Evolutionary conservation across 1,284 basidiomycete genomes (phyloP).

Genomic region (Bjerkandera adusta): DNA sequence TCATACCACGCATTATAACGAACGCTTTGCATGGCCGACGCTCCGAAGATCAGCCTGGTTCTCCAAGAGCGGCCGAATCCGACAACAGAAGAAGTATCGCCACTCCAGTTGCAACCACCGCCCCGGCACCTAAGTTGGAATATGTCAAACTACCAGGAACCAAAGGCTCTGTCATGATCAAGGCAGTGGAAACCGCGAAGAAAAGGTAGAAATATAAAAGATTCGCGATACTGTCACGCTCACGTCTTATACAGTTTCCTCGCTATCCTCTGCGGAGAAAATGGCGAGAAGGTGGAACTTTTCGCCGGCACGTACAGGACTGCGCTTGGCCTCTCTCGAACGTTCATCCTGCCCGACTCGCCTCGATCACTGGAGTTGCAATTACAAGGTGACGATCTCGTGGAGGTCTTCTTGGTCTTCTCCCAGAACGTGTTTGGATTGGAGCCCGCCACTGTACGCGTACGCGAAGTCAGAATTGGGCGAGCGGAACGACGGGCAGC

Average conservation of each 20-base stretch:
- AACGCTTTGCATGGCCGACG: constrained; percentile 59
- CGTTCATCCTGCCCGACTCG: constrained; percentile 86
- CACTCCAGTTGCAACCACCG: constrained; percentile 33
- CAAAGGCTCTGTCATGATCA: constrained; percentile 77
- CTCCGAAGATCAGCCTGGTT: constrained; percentile 50
- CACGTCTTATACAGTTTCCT: constrained; percentile 56
- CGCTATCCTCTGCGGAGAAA: constrained; percentile 87
- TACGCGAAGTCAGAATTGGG: constrained; percentile 86
- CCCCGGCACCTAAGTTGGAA: constrained; percentile 80
- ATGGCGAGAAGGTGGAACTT: constrained; percentile 87
- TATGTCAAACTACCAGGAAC: constrained; percentile 91
- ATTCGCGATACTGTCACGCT: background rate
- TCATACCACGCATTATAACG: constrained; percentile 68
- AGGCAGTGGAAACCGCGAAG: constrained; percentile 82
- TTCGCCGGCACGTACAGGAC: constrained; percentile 85
- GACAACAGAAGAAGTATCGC: constrained; percentile 19
- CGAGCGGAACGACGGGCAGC: constrained; percentile 82
- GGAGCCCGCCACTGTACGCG: constrained; percentile 85
- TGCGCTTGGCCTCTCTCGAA: constrained; percentile 75
- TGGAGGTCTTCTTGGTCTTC: constrained; percentile 86
- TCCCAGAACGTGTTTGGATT: constrained; percentile 86
- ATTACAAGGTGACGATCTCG: constrained; percentile 87
- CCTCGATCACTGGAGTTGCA: constrained; percentile 82
- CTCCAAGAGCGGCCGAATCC: constrained; percentile 25
- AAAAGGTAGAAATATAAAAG: constrained; percentile 57